A percentile compares a stretch with the other conserved stretches of the same genome.
phyloP scores from a whole-genome alignment of 2,329 filamentous ascomycete genomes.

The Alternaria burnsii region DNA sequence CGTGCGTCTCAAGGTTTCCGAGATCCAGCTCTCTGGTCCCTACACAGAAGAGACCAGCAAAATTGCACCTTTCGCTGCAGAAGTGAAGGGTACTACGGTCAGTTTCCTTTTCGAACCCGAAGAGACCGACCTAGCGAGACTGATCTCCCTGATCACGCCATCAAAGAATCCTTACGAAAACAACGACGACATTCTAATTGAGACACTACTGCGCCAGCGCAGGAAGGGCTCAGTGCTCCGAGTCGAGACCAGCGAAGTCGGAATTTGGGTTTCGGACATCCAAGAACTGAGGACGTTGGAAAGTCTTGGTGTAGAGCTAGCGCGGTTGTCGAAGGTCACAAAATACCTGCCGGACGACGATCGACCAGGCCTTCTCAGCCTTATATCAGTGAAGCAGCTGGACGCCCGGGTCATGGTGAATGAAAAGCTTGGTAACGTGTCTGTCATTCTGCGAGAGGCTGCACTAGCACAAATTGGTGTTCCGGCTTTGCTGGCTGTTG shows the following conservation, averaged over 20 bases:
- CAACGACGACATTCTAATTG: constrained; percentile 93
- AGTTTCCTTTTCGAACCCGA: constrained; percentile 77
- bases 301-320: constrained; percentile 77
- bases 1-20: constrained; percentile 76
- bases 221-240: constrained; percentile 85
- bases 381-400: constrained; percentile 72
- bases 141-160: constrained; percentile 87
- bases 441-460: constrained; percentile 38
- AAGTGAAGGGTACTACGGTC: constrained; percentile 71
- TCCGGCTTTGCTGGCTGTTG: constrained; percentile 82
- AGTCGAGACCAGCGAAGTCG: constrained; percentile 70
- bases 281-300: constrained; percentile 73
- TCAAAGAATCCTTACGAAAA: constrained; percentile 89
- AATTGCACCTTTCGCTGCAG: constrained; percentile 68
- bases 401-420: constrained; percentile 70
- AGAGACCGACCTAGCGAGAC: constrained; percentile 79
- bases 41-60: constrained; percentile 63
- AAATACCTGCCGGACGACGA: constrained; percentile 98
- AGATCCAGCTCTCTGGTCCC: constrained; percentile 78
- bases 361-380: constrained; percentile 82
- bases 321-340: constrained; percentile 83
- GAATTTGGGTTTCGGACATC: constrained; percentile 69
- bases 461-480: constrained; percentile 73
- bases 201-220: constrained; percentile 86
- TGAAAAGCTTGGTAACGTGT: constrained; percentile 71